These are phyloP conservation scores for Puccinia triticina DNA, from an alignment of 1,284 basidiomycete genomes.

Conservation along the genomic window DNA sequence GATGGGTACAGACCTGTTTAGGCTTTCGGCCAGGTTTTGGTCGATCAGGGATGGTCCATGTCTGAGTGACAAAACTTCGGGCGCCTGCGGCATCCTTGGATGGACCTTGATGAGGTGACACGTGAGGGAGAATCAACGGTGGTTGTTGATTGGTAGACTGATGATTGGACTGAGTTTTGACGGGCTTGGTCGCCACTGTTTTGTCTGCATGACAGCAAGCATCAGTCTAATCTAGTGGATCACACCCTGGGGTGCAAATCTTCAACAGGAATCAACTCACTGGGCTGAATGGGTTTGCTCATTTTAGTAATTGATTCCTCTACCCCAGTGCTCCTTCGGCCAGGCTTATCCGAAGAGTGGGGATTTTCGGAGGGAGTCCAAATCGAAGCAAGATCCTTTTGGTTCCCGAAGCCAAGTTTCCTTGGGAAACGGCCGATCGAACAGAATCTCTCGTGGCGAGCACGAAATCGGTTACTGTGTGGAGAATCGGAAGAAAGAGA, in stretches of 20 bases:
- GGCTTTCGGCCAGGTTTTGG: slow-evolving; percentile 51
- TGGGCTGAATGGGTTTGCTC: slow-evolving; percentile 9
- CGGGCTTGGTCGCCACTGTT: not conserved
- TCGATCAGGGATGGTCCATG: slow-evolving; percentile 50
- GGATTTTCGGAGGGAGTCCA: not conserved
- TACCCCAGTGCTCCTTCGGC: not conserved
- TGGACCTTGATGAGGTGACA: slow-evolving; percentile 36
- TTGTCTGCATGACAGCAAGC: not conserved
- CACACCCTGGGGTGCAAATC: not conserved
- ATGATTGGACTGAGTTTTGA: not conserved
- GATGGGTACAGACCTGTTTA: slow-evolving; percentile 29
- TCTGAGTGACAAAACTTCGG: slow-evolving; percentile 37
- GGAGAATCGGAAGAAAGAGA: not conserved
- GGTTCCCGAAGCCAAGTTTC: not conserved
- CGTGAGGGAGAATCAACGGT: slow-evolving; percentile 18
- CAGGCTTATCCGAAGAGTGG: not conserved
- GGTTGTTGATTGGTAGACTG: not conserved
- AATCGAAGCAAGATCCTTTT: not conserved
- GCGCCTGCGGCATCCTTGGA: slow-evolving; percentile 23
- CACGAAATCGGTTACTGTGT: not conserved
- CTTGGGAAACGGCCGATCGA: not conserved
- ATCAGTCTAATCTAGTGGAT: slow-evolving; percentile 4
- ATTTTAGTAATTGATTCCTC: not conserved
- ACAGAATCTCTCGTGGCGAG: not conserved
- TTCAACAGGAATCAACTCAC: not conserved